Conservation (phyloP, 371 early-diverging fungal species). For the Gilbertella persicaria region DNA sequence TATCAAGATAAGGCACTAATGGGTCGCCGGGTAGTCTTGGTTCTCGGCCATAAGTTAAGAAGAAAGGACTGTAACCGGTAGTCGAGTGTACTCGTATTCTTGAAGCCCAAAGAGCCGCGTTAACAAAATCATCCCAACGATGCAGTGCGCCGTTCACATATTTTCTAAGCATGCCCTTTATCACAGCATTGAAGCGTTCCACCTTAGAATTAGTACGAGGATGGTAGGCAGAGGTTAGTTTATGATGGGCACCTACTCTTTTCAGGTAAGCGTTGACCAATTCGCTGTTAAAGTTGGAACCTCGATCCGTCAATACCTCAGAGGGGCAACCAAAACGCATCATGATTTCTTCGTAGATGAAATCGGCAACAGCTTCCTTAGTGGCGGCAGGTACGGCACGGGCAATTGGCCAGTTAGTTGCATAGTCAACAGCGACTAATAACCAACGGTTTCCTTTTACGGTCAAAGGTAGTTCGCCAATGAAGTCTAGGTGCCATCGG, state of each 20-base stretch:
- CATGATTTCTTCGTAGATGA: conserved; percentile 1
- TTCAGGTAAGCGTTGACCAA: conserved; percentile 3
- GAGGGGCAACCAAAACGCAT: conserved; percentile 33
- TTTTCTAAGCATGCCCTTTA: conserved; percentile 19
- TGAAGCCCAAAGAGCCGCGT: conserved; percentile 13
- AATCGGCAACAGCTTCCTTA: conserved; percentile 26
- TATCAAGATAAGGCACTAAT: neutral
- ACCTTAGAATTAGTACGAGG: conserved; percentile 28
- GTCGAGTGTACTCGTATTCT: conserved; percentile 6
- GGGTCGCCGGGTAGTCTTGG: conserved; percentile 11
- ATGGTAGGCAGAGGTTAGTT: conserved; percentile 26
- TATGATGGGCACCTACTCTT: conserved; percentile 3
- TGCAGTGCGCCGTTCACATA: conserved; percentile 13
- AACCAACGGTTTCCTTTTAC: conserved; percentile 22
- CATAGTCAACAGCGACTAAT: conserved; percentile 39
- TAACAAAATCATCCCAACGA: conserved; percentile 21
- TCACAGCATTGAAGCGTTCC: conserved; percentile 14
- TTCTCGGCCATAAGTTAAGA: conserved; percentile 10
- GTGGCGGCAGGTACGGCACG: conserved; percentile 13
- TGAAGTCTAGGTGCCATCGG: conserved; percentile 32
- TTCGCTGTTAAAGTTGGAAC: conserved; percentile 19
- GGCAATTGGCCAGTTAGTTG: conserved; percentile 44
- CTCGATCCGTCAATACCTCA: conserved; percentile 26
- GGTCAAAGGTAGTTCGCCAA: conserved; percentile 27
- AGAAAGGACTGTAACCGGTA: conserved; percentile 9